Evolutionary conservation across 2,329 filamentous ascomycete genomes (phyloP), one percentile per base, ranked within the genome.

Genomic region (Nannizziopsis barbatae): DNA sequence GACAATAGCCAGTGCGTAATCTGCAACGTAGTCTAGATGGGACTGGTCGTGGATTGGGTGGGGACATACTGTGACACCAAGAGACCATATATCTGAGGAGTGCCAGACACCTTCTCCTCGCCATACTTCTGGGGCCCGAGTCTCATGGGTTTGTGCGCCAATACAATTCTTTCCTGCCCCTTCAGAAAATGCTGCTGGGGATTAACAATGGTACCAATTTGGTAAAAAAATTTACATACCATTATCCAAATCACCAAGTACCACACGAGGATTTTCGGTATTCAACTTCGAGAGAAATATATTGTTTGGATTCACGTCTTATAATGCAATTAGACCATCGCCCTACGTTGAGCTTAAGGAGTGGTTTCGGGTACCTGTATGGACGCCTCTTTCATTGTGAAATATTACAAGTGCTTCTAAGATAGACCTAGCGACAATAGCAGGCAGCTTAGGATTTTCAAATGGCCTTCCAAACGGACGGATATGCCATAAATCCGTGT

Each of bases 241-340:
- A 47, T 50, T 52, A 33, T 50, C 48, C 27, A 52, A 40, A 45
- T 52, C 48, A 7, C 47, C 47, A 18, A 50, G 47, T 39, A 50
- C 50, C 2, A 52, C 51, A 12, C n/a, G 40, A 17, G 51, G 47
- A 27, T 15, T 40, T 7, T 44, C 22, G 8, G 37, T 39, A 11
- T 50, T 48, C 10, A 42, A 31, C 11, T 50, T 40, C 30, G 51
- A 52, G 1, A 50, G 18, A 20, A 52, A 52, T 46, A 52, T 45
- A 38, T 52, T 52, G 18, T 50, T 52, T 10, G 51, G 51, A 18
- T 52, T 52, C 20, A 52, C 40, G 41, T 52, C 43, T 52, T 4
- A 11, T 27, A 33, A 8, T 18, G 42, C 40, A 22, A 44, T 39
- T 14, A 30, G n/a, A 41, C n/a, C n/a, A n/a, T n/a, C n/a, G n/a